Evolutionary conservation across 2,329 filamentous ascomycete genomes (phyloP).

Genomic region (Calonectria pseudoturangicola): DNA sequence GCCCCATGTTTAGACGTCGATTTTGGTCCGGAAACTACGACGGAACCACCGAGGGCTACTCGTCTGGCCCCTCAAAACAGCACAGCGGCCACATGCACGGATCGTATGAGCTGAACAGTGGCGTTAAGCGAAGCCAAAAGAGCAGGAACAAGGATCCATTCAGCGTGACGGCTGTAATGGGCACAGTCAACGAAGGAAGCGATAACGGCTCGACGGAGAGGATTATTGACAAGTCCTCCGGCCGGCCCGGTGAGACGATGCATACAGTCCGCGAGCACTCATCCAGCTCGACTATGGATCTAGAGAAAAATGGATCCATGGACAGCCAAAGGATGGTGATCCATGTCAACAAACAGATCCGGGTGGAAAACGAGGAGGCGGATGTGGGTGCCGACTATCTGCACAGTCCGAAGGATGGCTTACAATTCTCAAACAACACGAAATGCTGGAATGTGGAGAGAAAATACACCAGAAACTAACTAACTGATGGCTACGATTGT

Average conservation of each 20-base stretch:
- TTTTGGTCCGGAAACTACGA: conserved; percentile 47
- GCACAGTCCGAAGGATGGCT: conserved; percentile 20
- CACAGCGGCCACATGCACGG: conserved; percentile 29
- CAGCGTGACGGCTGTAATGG: conserved; percentile 40
- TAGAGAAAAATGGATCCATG: conserved; percentile 29
- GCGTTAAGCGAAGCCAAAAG: conserved; percentile 27
- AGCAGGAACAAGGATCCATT: conserved; percentile 41
- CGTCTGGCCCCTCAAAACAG: conserved; percentile 37
- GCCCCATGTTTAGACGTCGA: conserved; percentile 52
- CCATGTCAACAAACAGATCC: conserved; percentile 40
- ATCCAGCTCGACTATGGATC: conserved; percentile 19
- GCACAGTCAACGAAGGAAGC: conserved; percentile 34
- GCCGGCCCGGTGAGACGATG: background rate
- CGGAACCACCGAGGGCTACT: conserved; percentile 19
- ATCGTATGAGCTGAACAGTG: conserved; percentile 34
- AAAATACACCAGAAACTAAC: conserved; percentile 17
- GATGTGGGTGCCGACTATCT: background rate
- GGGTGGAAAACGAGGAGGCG: conserved; percentile 26
- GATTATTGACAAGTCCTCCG: conserved; percentile 31
- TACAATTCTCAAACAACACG: conserved; percentile 6
- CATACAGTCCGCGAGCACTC: background rate
- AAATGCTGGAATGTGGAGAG: conserved; percentile 32
- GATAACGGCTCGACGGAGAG: conserved; percentile 36
- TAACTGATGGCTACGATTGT: background rate
- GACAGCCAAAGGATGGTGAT: conserved; percentile 36